Base-by-base conservation (phyloP, 2,329 filamentous ascomycete genomes). In the Xylariaceae sp. region DNA sequence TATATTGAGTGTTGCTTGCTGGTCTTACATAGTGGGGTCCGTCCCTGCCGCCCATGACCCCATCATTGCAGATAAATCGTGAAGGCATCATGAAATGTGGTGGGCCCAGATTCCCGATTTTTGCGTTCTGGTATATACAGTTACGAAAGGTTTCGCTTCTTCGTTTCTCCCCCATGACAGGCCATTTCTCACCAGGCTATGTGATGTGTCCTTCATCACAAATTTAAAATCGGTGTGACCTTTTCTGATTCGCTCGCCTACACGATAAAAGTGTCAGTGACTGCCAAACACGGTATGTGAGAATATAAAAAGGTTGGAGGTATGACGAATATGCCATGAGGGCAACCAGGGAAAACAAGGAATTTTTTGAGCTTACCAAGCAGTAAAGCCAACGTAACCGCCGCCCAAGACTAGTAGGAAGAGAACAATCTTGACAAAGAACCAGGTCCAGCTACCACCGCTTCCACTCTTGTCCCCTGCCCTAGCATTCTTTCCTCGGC, bases 381-480 rank as follows among this genome's bases (percentile, higher is more conserved):
- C 81, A 6, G 91, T 97, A 69, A 81, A 97, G 28, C 90, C 93
- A 42, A 91, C 84, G 69, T 97, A 99, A 5, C 70, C 88, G 60
- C 88, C 92, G 10, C 79, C 88, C 42, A 87, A 63, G 14, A 84
- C 81, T 31, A 86, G 69, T 58, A 88, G 75, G 71, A 96, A 88
- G 54, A 96, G 65, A 53, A 97, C 67, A 56, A 90, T 78, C 82
- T 97, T 97, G 71, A 91, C 79, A 57, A 97, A 75, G 71, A 83
- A 79, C 79, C 80, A 82, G 45, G 73, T 74, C 80, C 79, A 84
- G 71, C 78, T 77, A 59, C 80, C 74, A 52, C 74, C 73, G 62
- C 72, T 65, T 64, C 75, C 71, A 50, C 62, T 64, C 60, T 73
- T 73, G 14, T 19, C 18, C 18, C 22, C 31, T 14, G 34, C 34